Evolutionary conservation across 2,329 filamentous ascomycete species (phyloP).

Genomic region (Penicillium psychrosexuale): DNA sequence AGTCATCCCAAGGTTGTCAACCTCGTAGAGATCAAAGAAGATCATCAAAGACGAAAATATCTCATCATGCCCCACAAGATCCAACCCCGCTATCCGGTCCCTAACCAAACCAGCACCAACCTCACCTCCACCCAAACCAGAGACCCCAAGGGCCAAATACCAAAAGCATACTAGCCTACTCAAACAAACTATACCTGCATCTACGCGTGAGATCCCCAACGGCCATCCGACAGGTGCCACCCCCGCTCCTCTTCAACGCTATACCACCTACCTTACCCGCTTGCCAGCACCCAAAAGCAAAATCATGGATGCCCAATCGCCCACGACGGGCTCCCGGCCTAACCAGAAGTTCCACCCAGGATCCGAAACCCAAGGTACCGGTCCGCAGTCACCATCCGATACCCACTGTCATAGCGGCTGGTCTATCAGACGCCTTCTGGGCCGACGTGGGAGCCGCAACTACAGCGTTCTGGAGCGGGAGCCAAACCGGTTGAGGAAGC

Average conservation of each 20-base stretch:
- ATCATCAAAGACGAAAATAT: not conserved
- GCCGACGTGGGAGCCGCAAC: constrained; percentile 18
- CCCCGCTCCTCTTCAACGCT: constrained; percentile 7
- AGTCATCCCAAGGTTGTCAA: not conserved
- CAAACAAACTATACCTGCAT: not conserved
- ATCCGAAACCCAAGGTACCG: not conserved
- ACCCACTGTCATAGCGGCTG: constrained; percentile 8
- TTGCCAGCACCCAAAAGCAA: not conserved
- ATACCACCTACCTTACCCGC: not conserved
- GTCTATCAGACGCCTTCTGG: constrained; percentile 23
- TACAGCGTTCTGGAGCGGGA: constrained; percentile 24
- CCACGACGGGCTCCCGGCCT: constrained; percentile 5
- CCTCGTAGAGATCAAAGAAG: not conserved
- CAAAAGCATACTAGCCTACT: not conserved
- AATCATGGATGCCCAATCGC: constrained; percentile 21
- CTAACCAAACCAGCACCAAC: constrained; percentile 9
- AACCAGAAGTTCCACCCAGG: constrained; percentile 2
- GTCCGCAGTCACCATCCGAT: not conserved
- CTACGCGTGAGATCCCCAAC: not conserved
- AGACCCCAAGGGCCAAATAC: not conserved
- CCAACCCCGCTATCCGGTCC: constrained; percentile 16
- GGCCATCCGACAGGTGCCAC: not conserved
- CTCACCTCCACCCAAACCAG: constrained; percentile 2
- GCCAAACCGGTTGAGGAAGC: constrained; percentile 25
- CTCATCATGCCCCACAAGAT: constrained; percentile 11